Evolutionary conservation across 2,329 filamentous ascomycete species (phyloP).

Genomic region (Scolecobasidium constrictum): DNA sequence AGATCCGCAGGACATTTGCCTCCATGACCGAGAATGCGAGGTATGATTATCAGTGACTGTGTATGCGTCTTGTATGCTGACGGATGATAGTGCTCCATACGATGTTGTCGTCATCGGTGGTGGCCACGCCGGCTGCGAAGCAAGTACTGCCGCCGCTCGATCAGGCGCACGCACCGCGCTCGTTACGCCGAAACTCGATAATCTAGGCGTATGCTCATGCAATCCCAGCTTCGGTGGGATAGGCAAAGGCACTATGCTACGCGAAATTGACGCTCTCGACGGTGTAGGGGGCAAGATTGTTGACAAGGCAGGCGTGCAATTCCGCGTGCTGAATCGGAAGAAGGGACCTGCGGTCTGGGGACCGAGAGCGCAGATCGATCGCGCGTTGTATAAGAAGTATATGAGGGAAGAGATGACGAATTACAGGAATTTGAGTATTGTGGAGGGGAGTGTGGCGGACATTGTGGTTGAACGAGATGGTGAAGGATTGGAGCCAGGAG

Average conservation of each 20-base stretch:
- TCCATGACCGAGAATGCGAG: slow-evolving; percentile 29
- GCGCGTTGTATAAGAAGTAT: slow-evolving; percentile 74
- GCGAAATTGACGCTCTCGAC: slow-evolving; percentile 90
- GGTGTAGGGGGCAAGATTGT: slow-evolving; percentile 80
- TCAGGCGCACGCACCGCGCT: slow-evolving; percentile 81
- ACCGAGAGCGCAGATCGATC: slow-evolving; percentile 89
- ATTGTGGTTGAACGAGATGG: slow-evolving; percentile 61
- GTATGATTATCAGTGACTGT: slow-evolving; percentile 12
- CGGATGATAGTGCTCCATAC: slow-evolving; percentile 45
- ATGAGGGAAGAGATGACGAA: slow-evolving; percentile 77
- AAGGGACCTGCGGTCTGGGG: slow-evolving; percentile 98
- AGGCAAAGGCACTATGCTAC: slow-evolving; percentile 90
- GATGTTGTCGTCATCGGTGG: slow-evolving; percentile 95
- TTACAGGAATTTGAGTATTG: slow-evolving; percentile 69
- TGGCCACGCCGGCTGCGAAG: slow-evolving; percentile 91
- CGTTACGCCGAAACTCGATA: slow-evolving; percentile 77
- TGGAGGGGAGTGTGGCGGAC: slow-evolving; percentile 84
- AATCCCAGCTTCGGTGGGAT: slow-evolving; percentile 98
- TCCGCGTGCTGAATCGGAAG: slow-evolving; percentile 73
- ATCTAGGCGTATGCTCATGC: slow-evolving; percentile 90
- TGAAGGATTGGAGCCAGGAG: slow-evolving; percentile 30
- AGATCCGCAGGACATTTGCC: slow-evolving; percentile 29
- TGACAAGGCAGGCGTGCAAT: slow-evolving; percentile 92
- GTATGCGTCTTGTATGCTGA: neutral
- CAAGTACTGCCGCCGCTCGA: slow-evolving; percentile 80